phyloP scores from a whole-genome alignment of 768 basidiomycete species.

The Agrocybe pediades region DNA sequence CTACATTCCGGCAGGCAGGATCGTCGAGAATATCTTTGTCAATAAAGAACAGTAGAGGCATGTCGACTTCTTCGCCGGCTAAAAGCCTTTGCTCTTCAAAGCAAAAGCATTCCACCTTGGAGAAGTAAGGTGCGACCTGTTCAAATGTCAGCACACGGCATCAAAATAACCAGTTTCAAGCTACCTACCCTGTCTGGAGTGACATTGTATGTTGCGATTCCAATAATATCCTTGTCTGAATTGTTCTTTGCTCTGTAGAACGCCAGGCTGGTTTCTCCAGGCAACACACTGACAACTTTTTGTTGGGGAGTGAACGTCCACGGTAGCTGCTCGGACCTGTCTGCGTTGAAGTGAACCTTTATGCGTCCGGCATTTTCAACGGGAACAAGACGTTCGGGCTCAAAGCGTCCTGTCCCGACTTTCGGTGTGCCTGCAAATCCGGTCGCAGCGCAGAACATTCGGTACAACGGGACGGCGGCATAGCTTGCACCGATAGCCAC shows the following conservation, averaged over 20 bases:
- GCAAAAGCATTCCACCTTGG: conserved; percentile 99
- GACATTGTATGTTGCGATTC: conserved; percentile 98
- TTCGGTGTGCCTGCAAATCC: conserved; percentile 96
- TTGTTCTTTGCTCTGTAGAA: conserved; percentile 94
- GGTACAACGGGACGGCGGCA: conserved; percentile 95
- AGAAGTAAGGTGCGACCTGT: conserved; percentile 97
- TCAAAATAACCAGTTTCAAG: not conserved
- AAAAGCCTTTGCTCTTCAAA: conserved; percentile 97
- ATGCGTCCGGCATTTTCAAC: conserved; percentile 71
- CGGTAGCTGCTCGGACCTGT: conserved; percentile 83
- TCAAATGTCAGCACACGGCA: not conserved
- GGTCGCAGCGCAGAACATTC: conserved; percentile 97
- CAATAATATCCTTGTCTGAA: conserved; percentile 86
- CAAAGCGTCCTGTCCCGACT: conserved; percentile 82
- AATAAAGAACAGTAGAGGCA: conserved; percentile 98
- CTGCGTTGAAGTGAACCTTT: conserved; percentile 95
- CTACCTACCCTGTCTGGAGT: conserved; percentile 91
- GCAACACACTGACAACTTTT: conserved; percentile 85
- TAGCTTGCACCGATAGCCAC: conserved; percentile 86
- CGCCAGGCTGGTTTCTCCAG: conserved; percentile 94
- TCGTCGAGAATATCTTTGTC: conserved; percentile 97
- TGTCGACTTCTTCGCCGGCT: conserved; percentile 95
- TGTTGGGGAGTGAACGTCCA: conserved; percentile 95
- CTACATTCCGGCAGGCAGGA: conserved; percentile 80
- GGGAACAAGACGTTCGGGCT: conserved; percentile 83